These are phyloP conservation scores for Beauveria australis DNA, from an alignment of 2,329 filamentous ascomycete species.

Conservation along the genomic window DNA sequence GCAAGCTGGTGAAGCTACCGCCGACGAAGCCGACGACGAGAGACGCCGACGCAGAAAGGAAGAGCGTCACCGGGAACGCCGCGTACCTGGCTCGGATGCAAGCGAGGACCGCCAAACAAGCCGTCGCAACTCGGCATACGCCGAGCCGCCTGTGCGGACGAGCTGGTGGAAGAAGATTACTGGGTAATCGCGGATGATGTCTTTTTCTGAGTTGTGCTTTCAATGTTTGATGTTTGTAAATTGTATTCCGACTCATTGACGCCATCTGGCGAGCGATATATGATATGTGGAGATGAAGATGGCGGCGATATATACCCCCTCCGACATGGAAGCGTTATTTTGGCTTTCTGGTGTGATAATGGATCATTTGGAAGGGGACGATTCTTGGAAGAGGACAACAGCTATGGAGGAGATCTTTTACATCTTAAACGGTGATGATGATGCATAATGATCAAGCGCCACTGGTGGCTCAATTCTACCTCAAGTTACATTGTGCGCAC, in stretches of 20 bases:
- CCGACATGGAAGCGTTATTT: neutral
- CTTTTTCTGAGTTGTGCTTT: neutral
- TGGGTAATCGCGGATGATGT: constrained; percentile 1
- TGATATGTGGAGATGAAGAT: neutral
- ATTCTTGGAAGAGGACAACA: neutral
- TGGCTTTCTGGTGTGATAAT: neutral
- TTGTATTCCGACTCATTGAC: constrained; percentile 4
- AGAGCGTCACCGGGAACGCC: constrained; percentile 27
- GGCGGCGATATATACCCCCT: constrained; percentile 4
- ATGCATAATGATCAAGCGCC: neutral
- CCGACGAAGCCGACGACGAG: constrained; percentile 36
- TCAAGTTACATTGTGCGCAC: neutral
- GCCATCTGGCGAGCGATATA: neutral
- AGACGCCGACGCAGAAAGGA: constrained; percentile 37
- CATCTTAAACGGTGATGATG: neutral
- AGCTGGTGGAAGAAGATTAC: constrained; percentile 13
- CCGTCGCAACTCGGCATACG: constrained; percentile 4
- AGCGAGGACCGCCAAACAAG: constrained; percentile 5
- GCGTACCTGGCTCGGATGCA: constrained; percentile 9
- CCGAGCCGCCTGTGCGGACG: constrained; percentile 6
- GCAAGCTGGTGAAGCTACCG: constrained; percentile 28
- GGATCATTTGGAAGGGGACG: neutral
- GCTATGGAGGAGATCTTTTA: neutral
- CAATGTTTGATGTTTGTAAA: constrained; percentile 2
- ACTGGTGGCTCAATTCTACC: neutral